phyloP scores from a whole-genome alignment of 257 asterid genomes.

The Plantago major region DNA sequence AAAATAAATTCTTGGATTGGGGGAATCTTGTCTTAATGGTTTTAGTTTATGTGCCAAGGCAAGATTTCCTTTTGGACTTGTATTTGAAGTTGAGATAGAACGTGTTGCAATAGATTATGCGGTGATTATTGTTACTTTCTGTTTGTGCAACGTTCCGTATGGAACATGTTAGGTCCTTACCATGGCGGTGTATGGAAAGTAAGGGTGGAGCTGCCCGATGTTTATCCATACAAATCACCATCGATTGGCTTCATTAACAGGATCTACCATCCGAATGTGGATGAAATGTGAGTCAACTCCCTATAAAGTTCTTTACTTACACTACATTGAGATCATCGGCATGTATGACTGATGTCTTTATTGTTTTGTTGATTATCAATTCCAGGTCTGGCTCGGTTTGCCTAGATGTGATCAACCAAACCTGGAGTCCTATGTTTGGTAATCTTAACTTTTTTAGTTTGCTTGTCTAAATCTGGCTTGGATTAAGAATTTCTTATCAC shows the following conservation, averaged over 20 bases:
- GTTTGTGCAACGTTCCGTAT: slow-evolving; percentile 9
- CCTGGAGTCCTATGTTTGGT: slow-evolving; percentile 99
- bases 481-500: neutral
- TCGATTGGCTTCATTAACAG: slow-evolving; percentile 91
- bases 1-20: slow-evolving; percentile 12
- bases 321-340: neutral
- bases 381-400: slow-evolving; percentile 98
- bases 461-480: neutral
- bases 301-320: neutral
- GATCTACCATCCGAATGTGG: slow-evolving; percentile 97
- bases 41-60: neutral
- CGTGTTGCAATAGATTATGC: too few species aligned
- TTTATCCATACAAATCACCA: slow-evolving; percentile 97
- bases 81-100: slow-evolving; percentile 11
- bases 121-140: neutral
- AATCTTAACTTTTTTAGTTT: slow-evolving; percentile 27
- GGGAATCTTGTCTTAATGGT: too few species aligned
- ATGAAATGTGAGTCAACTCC: slow-evolving; percentile 65
- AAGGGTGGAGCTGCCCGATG: slow-evolving; percentile 97
- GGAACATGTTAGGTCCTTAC: slow-evolving; percentile 70
- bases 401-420: slow-evolving; percentile 92
- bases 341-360: slow-evolving; percentile 22
- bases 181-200: slow-evolving; percentile 97
- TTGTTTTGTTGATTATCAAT: slow-evolving; percentile 13
- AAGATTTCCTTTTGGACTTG: neutral